Evolutionary conservation across 75 land plant genomes (phyloP), one percentile per base, ranked within the genome.

Genomic region (Sequoia sempervirens): DNA sequence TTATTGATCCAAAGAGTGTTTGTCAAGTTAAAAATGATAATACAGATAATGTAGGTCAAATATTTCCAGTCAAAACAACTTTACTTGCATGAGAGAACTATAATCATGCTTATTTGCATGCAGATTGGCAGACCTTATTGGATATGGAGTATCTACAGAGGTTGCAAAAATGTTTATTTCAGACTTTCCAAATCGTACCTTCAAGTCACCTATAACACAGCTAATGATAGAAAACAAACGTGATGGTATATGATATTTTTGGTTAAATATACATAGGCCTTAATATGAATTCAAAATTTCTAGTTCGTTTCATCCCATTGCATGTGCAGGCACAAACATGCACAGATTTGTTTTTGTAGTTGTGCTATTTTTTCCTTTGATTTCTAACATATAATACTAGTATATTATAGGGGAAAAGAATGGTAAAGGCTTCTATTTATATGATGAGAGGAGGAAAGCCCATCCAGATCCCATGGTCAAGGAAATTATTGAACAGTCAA

Each of bases 51-150:
- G 12, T 45, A 78, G 46, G 82, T 52, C 75, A 50, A 47, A 7
- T 0, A 45, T 81, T 32, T 76, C 50, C 40, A 41, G 26, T 18
- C 26, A 23, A 41, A 75, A 26, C 46, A 41, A 75, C n/a, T 75
- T 75, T 75, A 41, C 26, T 43, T 78, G 14, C 80, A 78, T 45
- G 32, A 30, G 15, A 43, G 80, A 78, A 30, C n/a, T 43, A 45
- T 78, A 78, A 78, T 26, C 30, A 78, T 8, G 6, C 47, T 68
- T 45, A 36, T 58, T 26, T n/a, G 34, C 41, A 20, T 58, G 43
- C 83, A 97, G 99, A 91, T 90, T 98, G 81, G 92, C 88, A 82
- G 99, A 98, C 82, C 52, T 98, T 20, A 87, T 91, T 82, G 99
- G 99, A 76, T 90, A 95, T 87, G 97, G 91, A 79, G 95, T 98